Conservation (phyloP, 805 yeast species). For the Ogataea pignaliae region DNA sequence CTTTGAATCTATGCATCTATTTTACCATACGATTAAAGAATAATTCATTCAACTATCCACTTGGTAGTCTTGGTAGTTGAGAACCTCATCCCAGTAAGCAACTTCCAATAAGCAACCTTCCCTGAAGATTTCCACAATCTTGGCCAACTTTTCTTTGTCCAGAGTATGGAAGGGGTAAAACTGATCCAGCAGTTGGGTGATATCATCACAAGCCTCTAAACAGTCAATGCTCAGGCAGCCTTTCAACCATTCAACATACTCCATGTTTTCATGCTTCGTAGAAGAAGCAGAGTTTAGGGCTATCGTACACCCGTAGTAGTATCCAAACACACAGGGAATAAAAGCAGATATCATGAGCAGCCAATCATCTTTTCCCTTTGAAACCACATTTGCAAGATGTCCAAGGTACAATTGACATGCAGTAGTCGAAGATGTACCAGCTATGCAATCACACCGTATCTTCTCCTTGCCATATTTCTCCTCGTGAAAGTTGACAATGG, state of each 20-base stretch:
- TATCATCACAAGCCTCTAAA: constrained; percentile 1
- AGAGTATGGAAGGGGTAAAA: neutral
- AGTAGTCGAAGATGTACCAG: neutral
- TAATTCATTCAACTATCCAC: neutral
- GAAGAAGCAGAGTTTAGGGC: neutral
- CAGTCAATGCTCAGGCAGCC: constrained; percentile 1
- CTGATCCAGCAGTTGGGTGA: neutral
- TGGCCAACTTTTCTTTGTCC: neutral
- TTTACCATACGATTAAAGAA: neutral
- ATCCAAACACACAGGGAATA: constrained; percentile 1
- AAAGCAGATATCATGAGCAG: neutral
- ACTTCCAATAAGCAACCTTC: constrained; percentile 1
- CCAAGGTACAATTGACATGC: neutral
- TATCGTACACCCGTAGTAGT: constrained; percentile 1
- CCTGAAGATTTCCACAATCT: neutral
- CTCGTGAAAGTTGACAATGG: neutral
- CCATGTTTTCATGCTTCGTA: neutral
- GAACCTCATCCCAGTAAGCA: constrained; percentile 4
- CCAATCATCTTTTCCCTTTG: neutral
- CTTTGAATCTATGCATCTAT: too few relatives aligned
- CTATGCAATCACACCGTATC: too few relatives aligned
- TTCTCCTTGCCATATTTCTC: neutral
- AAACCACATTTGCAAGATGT: neutral
- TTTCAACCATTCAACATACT: neutral
- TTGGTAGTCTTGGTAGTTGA: neutral